Percentiles rank a stretch among this genome's conserved stretches.
Conservation (phyloP, 2,329 filamentous ascomycete genomes). For the Lecanicillium sp. region DNA sequence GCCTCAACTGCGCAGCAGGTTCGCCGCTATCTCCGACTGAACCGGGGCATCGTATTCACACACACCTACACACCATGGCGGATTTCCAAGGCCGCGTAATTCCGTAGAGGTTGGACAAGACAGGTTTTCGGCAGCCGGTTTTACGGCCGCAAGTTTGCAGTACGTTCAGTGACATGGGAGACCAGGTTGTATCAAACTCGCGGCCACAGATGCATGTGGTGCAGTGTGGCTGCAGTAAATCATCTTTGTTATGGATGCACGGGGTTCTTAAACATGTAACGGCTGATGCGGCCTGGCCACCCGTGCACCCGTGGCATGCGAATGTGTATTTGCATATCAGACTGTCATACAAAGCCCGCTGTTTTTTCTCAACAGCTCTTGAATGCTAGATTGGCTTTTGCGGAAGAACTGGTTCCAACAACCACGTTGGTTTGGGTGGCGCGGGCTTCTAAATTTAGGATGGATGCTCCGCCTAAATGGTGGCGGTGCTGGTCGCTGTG, state of each 20-base stretch:
- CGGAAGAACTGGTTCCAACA: neutral
- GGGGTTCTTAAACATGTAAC: no score
- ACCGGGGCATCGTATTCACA: neutral
- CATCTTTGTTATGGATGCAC: no score
- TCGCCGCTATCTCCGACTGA: neutral
- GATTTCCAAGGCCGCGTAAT: slow-evolving; percentile 1
- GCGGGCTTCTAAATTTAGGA: slow-evolving; percentile 12
- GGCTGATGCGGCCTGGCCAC: no score
- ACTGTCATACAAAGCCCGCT: no score
- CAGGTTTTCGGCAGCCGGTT: no score
- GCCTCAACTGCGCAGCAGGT: neutral
- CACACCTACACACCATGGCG: neutral
- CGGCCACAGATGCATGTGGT: no score
- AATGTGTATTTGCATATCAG: no score
- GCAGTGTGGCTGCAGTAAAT: neutral
- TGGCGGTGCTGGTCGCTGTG: slow-evolving; percentile 10
- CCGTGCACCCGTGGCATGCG: no score
- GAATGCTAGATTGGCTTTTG: neutral
- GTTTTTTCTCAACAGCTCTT: no score
- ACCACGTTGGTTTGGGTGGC: neutral
- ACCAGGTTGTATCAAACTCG: no score
- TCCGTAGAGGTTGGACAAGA: neutral
- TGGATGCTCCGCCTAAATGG: slow-evolving; percentile 5
- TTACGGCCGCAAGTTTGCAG: no score
- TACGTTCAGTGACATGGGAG: no score